Conservation (phyloP, 805 yeast genomes). For the Candida multigemmis region DNA sequence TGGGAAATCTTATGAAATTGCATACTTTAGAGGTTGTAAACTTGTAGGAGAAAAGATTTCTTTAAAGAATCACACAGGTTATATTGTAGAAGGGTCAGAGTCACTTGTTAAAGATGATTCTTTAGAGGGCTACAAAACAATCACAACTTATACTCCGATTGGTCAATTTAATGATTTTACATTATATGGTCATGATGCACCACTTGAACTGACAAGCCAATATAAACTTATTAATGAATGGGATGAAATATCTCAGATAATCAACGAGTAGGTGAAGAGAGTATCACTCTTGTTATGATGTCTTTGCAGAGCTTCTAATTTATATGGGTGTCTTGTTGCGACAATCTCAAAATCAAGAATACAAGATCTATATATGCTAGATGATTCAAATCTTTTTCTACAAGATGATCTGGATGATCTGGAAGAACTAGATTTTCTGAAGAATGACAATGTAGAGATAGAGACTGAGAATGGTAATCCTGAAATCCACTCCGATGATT, state of each 20-base stretch:
- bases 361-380: no score
- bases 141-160: slow-evolving; percentile 11
- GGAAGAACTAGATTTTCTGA: no score
- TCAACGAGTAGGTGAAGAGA: no score
- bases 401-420: no score
- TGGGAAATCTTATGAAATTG: slow-evolving; percentile 7
- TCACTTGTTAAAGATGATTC: slow-evolving; percentile 8
- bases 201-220: slow-evolving; percentile 10
- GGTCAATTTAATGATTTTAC: slow-evolving; percentile 15
- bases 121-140: slow-evolving; percentile 9
- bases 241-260: slow-evolving; percentile 14
- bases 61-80: slow-evolving; percentile 12
- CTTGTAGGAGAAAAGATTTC: slow-evolving; percentile 15
- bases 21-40: slow-evolving; percentile 27
- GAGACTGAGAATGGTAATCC: no score
- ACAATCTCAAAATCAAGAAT: no score
- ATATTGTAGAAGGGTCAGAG: slow-evolving; percentile 16
- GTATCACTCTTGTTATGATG: no score
- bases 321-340: no score
- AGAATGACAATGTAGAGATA: no score
- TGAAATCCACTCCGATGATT: not conserved
- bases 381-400: no score
- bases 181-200: slow-evolving; percentile 23
- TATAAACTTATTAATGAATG: slow-evolving; percentile 21
- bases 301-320: no score